Evolutionary conservation across 2,329 filamentous ascomycete species (phyloP), one percentile per base, ranked within the genome.

Genomic region (Curvularia sp.): DNA sequence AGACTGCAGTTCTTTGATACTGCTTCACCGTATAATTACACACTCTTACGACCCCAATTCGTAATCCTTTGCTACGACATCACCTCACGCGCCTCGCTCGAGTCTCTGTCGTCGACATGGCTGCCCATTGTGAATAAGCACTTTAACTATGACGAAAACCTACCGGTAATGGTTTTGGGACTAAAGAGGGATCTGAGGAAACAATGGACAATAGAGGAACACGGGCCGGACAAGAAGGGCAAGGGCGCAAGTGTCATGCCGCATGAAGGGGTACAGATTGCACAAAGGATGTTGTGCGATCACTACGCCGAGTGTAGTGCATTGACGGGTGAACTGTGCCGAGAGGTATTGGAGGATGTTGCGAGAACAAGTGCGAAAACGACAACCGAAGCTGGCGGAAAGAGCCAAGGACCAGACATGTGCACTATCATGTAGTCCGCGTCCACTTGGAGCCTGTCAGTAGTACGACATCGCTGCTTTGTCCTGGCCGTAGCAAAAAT

Each of bases 271-370:
- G 46, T 83, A 6, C 70, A 74, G 13, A 64, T 85, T 6, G 85
- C 86, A 15, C 84, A 86, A 64, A 82, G 85, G 64, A 82, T 88
- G 75, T 78, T 84, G 23, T 86, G 83, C 70, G 86, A 88, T 77
- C 78, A 80, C 34, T 88, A 88, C 73, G 86, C 84, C 3, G 86
- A 88, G 68, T 88, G 86, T 63, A 87, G 84, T 60, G 85, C 86
- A 39, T 36, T 84, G 38, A 88, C 86, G 5, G 86, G 86, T 3
- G 83, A 87, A 74, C 74, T 88, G 38, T 83, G 86, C 63, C 77
- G 77, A 30, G 82, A 88, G 71, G 84, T 85, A 0, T 80, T 88
- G 57, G 85, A 88, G 67, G 86, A 88, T 70, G 78, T 88, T 19
- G 84, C 84, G 9, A 81, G 76, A 68, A 82, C 84, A 28, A 83